phyloP scores from a whole-genome alignment of 805 yeast genomes.

The Ogataea dorogensis region DNA sequence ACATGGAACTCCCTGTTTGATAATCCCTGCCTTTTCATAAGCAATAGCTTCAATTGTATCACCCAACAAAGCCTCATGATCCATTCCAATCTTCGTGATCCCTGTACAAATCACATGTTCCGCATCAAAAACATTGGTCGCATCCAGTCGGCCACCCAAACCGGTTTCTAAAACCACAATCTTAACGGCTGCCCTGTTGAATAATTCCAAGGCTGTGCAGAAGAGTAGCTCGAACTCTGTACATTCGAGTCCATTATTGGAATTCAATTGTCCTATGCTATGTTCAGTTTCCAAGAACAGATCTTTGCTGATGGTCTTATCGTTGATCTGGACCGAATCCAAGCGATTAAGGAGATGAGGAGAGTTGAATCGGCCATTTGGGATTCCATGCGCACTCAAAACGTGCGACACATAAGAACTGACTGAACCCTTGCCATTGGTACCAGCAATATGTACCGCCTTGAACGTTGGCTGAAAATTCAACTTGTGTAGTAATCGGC shows the following conservation, averaged over 20 bases:
- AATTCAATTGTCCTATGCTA: constrained; percentile 43
- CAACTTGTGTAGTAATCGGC: constrained; percentile 43
- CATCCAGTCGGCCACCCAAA: constrained; percentile 84
- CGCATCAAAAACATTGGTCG: constrained; percentile 70
- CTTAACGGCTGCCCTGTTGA: constrained; percentile 56
- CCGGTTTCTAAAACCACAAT: constrained; percentile 93
- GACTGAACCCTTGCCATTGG: constrained; percentile 95
- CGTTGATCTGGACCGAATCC: constrained; percentile 73
- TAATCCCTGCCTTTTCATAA: constrained; percentile 80
- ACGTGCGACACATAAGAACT: constrained; percentile 76
- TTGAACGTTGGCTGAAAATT: constrained; percentile 72
- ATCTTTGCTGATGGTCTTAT: constrained; percentile 47
- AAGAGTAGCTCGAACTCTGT: constrained; percentile 89
- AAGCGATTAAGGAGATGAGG: constrained; percentile 77
- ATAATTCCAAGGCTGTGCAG: constrained; percentile 79
- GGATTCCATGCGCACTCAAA: constrained; percentile 45
- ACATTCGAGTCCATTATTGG: constrained; percentile 50
- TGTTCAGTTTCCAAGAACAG: constrained; percentile 47
- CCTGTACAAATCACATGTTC: constrained; percentile 56
- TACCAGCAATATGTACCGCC: constrained; percentile 91
- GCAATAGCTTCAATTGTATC: constrained; percentile 65
- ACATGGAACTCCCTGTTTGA: constrained; percentile 57
- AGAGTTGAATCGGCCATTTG: constrained; percentile 80
- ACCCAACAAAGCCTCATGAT: constrained; percentile 81
- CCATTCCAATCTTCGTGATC: constrained; percentile 82